Conservation (phyloP, 192 early-diverging fungal species). For the Entrophospora sp. region DNA sequence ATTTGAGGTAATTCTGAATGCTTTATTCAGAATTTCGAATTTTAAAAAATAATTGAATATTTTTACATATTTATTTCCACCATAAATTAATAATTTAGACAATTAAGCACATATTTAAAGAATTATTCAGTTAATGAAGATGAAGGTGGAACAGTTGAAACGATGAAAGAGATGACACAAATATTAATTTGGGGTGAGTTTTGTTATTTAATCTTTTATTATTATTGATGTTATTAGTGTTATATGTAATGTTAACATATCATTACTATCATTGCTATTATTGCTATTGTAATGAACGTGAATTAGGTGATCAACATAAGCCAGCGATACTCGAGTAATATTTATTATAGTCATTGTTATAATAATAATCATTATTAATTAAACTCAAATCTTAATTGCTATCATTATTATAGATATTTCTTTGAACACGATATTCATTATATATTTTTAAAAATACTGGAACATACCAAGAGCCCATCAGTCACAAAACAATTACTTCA, state of each 20-base stretch:
- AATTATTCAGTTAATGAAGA: conserved; percentile 25
- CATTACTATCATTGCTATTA: neutral
- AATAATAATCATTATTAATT: neutral
- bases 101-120: conserved; percentile 24
- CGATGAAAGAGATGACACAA: conserved; percentile 33
- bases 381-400: neutral
- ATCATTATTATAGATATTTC: conserved; percentile 24
- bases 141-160: conserved; percentile 25
- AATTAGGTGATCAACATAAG: conserved; percentile 6
- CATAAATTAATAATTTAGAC: conserved; percentile 6
- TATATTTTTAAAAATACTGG: conserved; percentile 29
- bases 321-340: neutral
- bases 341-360: neutral
- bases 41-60: neutral
- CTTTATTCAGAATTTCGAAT: neutral
- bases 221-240: neutral
- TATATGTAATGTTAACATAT: neutral
- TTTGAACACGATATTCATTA: conserved; percentile 31
- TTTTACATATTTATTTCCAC: neutral
- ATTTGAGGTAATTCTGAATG: neutral
- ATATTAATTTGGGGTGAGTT: conserved; percentile 35
- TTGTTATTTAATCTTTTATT: conserved; percentile 8
- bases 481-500: conserved; percentile 35
- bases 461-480: conserved; percentile 20
- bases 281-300: neutral